Evolutionary conservation across 352 stramenopile genomes (phyloP), one percentile per base, ranked within the genome.

Genomic region (Peronospora farinosa): DNA sequence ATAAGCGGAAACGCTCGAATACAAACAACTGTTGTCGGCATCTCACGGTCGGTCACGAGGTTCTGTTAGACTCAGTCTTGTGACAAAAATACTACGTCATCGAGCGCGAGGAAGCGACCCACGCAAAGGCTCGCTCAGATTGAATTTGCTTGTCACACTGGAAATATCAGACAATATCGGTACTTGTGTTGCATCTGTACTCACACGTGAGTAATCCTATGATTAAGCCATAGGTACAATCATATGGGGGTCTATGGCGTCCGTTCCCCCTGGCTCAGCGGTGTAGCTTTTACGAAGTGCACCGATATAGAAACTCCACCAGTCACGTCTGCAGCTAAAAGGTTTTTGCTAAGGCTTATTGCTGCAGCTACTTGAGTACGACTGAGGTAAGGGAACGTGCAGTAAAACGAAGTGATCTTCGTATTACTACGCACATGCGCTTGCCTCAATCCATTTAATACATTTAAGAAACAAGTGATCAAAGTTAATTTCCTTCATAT

Each of bases 121-220:
- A 1, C 75, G 73, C 9, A 79, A 73, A 38, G 64, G 74, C 11
- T 61, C 78, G 25, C 63, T 87, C 44, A 74, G 43, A 15, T 61
- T 45, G 16, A 51, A 76, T 32, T 85, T 75, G 40, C 63, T 77
- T 16, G 69, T 89, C 30, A 57, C 64, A 16, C 56, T 89, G n/a
- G 78, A 86, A 55, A 86, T 69, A 16, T 57, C 87, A 23, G 78
- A 89, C 59, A 83, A 81, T 50, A 87, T 89, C 35, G 78, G 78
- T 53, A 87, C 78, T 19, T 71, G 78, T 56, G 72, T 73, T 30
- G 72, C 75, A 8, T 87, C 75, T 17, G 72, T 89, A 47, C 78
- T 86, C 73, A 10, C 58, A 64, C 19, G 60, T 87, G 7, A 65
- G 56, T 30, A 62, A 72, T 23, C 69, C 69, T 21, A n/a, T 32